A percentile compares a stretch with the other conserved stretches of the same genome.
Conservation (phyloP, 148 eudicot genomes). For the Drosera capensis region DNA sequence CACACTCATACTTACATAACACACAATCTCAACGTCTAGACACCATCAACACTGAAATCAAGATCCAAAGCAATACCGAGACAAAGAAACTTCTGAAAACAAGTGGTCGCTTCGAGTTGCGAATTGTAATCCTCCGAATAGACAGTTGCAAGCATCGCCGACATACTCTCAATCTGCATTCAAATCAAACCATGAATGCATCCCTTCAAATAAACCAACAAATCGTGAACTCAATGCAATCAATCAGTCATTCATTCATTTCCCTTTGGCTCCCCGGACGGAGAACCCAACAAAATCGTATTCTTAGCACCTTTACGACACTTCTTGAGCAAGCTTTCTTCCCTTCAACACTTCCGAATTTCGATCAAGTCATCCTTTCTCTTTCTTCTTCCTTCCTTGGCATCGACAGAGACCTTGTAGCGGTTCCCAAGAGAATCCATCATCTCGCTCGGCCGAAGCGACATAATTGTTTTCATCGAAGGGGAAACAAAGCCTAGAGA, state of each 20-base stretch:
- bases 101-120: conserved; percentile 69
- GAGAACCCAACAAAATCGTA: conserved; percentile 14
- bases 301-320: conserved; percentile 59
- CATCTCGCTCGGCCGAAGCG: conserved; percentile 59
- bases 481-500: too few relatives aligned
- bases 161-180: conserved; percentile 56
- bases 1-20: not conserved
- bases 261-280: conserved; percentile 42
- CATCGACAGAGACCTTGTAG: conserved; percentile 79
- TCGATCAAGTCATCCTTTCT: conserved; percentile 70
- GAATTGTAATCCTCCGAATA: conserved; percentile 42
- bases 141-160: conserved; percentile 58
- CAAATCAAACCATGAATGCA: not conserved
- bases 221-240: not conserved
- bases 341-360: conserved; percentile 63
- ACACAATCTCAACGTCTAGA: not conserved
- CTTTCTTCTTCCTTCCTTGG: conserved; percentile 60
- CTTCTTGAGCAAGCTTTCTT: conserved; percentile 76
- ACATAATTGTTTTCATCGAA: too few relatives aligned
- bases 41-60: not conserved
- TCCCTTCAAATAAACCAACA: conserved; percentile 1
- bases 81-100: conserved; percentile 76
- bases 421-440: conserved; percentile 63
- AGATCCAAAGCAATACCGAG: conserved; percentile 31
- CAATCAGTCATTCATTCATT: not conserved